A percentile compares a stretch with the other conserved stretches of the same genome.
These are phyloP conservation scores for Cenchrus purpureus DNA, from an alignment of 176 grass and related monocot species.

Conservation along the genomic window DNA sequence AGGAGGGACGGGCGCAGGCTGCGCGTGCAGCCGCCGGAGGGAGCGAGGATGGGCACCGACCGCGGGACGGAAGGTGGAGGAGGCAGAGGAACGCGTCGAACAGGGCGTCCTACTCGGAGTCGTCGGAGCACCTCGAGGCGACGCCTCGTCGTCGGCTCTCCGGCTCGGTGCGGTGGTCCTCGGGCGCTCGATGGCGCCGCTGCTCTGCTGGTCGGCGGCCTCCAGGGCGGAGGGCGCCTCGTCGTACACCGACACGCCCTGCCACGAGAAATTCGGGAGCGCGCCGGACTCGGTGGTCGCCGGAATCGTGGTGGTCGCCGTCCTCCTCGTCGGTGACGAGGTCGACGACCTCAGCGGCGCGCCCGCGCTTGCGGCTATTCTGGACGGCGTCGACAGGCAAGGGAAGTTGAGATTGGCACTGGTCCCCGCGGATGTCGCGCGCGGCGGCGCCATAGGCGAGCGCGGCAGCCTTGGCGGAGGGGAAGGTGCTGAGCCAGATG, in stretches of 20 bases:
- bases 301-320: neutral
- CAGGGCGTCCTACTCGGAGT: neutral
- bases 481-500: slow-evolving; percentile 76
- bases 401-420: slow-evolving; percentile 91
- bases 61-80: too few relatives aligned
- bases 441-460: slow-evolving; percentile 70
- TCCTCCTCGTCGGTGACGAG: slow-evolving; percentile 20
- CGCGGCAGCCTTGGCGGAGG: slow-evolving; percentile 45
- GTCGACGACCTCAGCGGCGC: neutral
- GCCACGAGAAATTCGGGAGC: slow-evolving; percentile 62
- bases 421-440: slow-evolving; percentile 57
- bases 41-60: too few relatives aligned
- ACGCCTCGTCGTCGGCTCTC: slow-evolving; percentile 22
- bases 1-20: too few relatives aligned
- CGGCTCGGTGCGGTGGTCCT: slow-evolving; percentile 9
- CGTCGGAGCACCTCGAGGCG: slow-evolving; percentile 9
- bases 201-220: neutral
- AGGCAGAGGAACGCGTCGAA: slow-evolving; percentile 39
- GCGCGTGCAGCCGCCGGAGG: too few relatives aligned
- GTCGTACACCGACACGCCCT: slow-evolving; percentile 43
- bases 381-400: neutral
- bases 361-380: slow-evolving; percentile 9
- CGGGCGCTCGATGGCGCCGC: slow-evolving; percentile 16
- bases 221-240: neutral
- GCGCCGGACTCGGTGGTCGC: neutral